A percentile compares a stretch with the other conserved stretches of the same genome.
Evolutionary conservation across 176 grass and related monocot species (phyloP).

Genomic region (Oryza coarctata): DNA sequence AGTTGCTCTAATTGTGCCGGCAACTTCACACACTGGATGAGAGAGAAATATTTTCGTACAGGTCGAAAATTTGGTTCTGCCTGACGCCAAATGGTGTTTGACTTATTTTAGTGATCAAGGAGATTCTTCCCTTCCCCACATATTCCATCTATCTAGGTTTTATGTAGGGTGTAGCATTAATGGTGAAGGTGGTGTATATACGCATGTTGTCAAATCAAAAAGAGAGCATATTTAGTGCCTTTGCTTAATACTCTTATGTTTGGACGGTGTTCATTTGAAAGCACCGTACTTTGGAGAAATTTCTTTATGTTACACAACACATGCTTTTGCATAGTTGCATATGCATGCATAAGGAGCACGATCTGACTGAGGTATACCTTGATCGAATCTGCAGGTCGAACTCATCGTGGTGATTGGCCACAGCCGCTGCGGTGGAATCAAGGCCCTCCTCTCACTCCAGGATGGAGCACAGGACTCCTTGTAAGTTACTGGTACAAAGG

Average conservation of each 20-base stretch:
- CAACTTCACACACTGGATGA: not conserved
- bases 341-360: not conserved
- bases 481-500: slow-evolving; percentile 38
- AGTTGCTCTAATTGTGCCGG: not conserved
- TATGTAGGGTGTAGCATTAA: not conserved
- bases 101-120: not conserved
- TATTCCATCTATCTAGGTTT: not conserved
- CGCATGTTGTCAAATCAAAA: not conserved
- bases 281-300: not conserved
- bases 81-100: not conserved
- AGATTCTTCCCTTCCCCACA: not conserved
- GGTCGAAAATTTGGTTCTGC: not conserved
- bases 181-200: not conserved
- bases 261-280: not conserved
- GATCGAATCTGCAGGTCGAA: slow-evolving; percentile 50
- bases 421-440: slow-evolving; percentile 92
- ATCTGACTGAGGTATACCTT: too few relatives aligned
- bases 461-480: slow-evolving; percentile 56
- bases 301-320: not conserved
- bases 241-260: not conserved
- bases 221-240: not conserved
- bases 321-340: too few relatives aligned
- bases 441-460: slow-evolving; percentile 74
- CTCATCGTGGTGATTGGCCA: slow-evolving; percentile 85
- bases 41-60: not conserved